A percentile compares a stretch with the other conserved stretches of the same genome.
Evolutionary conservation across 2,329 filamentous ascomycete genomes (phyloP).

Genomic region (Paraphaeosphaeria minitans): DNA sequence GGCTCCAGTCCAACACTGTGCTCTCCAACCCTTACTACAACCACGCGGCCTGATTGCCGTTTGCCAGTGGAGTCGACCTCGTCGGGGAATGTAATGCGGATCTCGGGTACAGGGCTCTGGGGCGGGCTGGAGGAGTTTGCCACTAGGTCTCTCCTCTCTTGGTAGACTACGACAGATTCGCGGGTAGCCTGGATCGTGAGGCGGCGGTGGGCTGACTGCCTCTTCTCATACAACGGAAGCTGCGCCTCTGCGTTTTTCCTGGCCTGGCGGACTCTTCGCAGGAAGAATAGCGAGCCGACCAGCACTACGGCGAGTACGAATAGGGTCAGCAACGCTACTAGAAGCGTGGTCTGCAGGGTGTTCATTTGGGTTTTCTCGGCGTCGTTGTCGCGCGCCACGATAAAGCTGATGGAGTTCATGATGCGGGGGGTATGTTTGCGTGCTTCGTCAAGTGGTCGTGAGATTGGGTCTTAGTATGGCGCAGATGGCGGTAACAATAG

Average conservation of each 20-base stretch:
- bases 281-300: constrained; percentile 69
- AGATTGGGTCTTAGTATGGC: constrained; percentile 1
- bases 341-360: constrained; percentile 71
- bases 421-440: constrained; percentile 22
- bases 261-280: constrained; percentile 68
- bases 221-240: constrained; percentile 72
- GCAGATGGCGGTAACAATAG: constrained; percentile 21
- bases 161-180: constrained; percentile 75
- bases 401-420: constrained; percentile 55
- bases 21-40: constrained; percentile 90
- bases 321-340: constrained; percentile 80
- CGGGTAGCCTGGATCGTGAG: constrained; percentile 61
- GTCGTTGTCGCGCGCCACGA: constrained; percentile 55
- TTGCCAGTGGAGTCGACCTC: constrained; percentile 86
- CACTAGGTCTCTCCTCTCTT: constrained; percentile 79
- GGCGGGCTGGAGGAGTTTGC: constrained; percentile 76
- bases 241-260: constrained; percentile 52
- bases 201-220: constrained; percentile 60
- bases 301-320: constrained; percentile 73
- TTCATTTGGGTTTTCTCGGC: constrained; percentile 56
- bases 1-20: constrained; percentile 88
- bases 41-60: constrained; percentile 81
- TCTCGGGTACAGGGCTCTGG: constrained; percentile 83
- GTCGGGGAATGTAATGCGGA: constrained; percentile 96
- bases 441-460: constrained; percentile 17